These are phyloP conservation scores for Euphorbia celastroides DNA, from an alignment of 441 rosid species.

Conservation along the genomic window DNA sequence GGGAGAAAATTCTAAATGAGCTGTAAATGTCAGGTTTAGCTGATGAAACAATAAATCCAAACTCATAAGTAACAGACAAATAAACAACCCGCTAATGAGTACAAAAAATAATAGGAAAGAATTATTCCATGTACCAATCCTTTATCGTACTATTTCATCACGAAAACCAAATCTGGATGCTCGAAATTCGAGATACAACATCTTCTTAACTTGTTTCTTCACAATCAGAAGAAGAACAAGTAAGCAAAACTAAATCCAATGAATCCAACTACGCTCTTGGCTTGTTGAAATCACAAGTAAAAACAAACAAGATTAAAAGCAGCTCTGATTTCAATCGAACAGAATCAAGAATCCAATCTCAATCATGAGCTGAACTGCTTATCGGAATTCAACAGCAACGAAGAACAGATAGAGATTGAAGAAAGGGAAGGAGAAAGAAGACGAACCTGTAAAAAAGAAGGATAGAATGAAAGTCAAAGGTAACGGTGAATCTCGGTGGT, in stretches of 20 bases:
- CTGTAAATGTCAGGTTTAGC: slow-evolving; percentile 4
- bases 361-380: not conserved
- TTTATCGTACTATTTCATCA: slow-evolving; percentile 1
- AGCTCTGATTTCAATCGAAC: too few relatives aligned
- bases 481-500: not conserved
- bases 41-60: not conserved
- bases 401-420: slow-evolving; percentile 13
- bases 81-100: not conserved
- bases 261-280: too few relatives aligned
- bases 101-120: not conserved
- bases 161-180: not conserved
- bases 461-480: slow-evolving; percentile 22
- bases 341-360: too few relatives aligned
- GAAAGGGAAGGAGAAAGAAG: too few relatives aligned
- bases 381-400: not conserved
- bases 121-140: not conserved
- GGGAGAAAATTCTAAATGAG: not conserved
- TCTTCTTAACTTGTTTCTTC: not conserved
- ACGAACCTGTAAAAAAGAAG: slow-evolving; percentile 1
- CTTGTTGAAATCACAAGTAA: too few relatives aligned
- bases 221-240: too few relatives aligned
- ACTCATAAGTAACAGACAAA: not conserved
- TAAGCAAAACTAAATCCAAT: too few relatives aligned
- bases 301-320: too few relatives aligned
- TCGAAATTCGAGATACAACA: not conserved